A percentile compares a stretch with the other conserved stretches of the same genome.
phyloP scores from a whole-genome alignment of 371 early-diverging fungal species.

The Vairimorpha ceranae region DNA sequence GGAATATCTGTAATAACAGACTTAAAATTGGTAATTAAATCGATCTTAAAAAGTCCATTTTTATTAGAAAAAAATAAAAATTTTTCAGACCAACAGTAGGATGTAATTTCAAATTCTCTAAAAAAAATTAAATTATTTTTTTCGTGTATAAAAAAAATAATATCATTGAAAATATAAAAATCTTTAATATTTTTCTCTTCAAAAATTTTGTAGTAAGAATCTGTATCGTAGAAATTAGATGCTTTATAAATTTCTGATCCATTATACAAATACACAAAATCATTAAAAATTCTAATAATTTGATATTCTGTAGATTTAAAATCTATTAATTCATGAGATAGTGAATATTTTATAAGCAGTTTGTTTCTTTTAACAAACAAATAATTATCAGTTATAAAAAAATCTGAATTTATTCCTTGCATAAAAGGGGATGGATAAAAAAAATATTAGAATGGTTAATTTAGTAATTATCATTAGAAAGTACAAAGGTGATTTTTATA shows the following conservation, averaged over 20 bases:
- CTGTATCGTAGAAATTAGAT: background rate
- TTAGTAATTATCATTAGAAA: too few relatives aligned
- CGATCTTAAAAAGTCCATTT: background rate
- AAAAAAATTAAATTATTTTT: background rate
- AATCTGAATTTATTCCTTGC: background rate
- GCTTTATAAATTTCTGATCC: background rate
- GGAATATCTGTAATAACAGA: background rate
- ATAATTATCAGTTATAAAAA: background rate
- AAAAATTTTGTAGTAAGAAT: background rate
- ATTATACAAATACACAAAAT: background rate
- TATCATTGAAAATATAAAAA: background rate
- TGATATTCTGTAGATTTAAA: background rate
- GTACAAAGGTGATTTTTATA: too few relatives aligned
- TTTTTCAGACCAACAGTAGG: background rate
- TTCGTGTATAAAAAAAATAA: background rate
- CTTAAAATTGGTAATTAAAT: background rate
- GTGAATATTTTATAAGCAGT: background rate
- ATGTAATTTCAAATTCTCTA: background rate
- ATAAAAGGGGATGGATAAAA: background rate
- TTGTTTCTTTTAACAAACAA: background rate
- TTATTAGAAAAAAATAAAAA: background rate
- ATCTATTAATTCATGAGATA: background rate
- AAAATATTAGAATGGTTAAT: too few relatives aligned
- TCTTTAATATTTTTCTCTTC: background rate
- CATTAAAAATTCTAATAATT: background rate